Percentiles rank a stretch among this genome's conserved stretches.
These are phyloP conservation scores for Ogataea wickerhamii DNA, from an alignment of 805 yeast genomes.

Conservation along the genomic window DNA sequence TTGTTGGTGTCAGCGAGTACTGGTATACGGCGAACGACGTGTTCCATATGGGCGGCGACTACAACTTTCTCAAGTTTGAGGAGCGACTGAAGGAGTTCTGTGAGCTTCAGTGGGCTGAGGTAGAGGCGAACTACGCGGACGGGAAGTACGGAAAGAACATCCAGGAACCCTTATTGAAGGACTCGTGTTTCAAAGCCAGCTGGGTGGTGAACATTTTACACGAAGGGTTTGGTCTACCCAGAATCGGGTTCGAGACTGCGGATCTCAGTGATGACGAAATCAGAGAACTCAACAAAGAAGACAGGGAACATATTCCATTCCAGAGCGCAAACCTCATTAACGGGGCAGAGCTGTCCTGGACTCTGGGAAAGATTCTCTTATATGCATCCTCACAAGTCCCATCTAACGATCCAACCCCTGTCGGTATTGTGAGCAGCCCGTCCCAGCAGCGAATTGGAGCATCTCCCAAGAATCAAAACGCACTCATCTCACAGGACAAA, in stretches of 20 bases:
- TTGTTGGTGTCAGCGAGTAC: conserved; percentile 92
- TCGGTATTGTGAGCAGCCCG: conserved; percentile 42
- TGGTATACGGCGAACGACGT: conserved; percentile 97
- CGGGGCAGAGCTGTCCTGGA: conserved; percentile 92
- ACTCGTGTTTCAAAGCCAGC: conserved; percentile 90
- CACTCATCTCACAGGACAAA: conserved; percentile 1
- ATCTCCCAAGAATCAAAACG: neutral
- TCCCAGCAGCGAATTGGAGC: conserved; percentile 4
- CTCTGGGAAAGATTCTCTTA: conserved; percentile 80
- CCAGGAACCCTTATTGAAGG: conserved; percentile 53
- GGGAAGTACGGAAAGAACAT: conserved; percentile 59
- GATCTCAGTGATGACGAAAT: conserved; percentile 26
- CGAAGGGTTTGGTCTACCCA: conserved; percentile 88
- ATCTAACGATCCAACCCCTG: conserved; percentile 15
- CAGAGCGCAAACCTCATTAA: conserved; percentile 77
- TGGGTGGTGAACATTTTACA: conserved; percentile 90
- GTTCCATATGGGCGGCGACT: conserved; percentile 84
- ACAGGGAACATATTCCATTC: conserved; percentile 53
- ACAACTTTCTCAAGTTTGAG: conserved; percentile 69
- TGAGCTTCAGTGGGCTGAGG: conserved; percentile 63
- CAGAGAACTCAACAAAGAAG: conserved; percentile 23
- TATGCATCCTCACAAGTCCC: conserved; percentile 73
- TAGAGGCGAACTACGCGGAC: conserved; percentile 43
- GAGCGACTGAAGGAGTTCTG: conserved; percentile 69
- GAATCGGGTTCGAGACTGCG: conserved; percentile 52